Base-by-base conservation (phyloP, 2,329 filamentous ascomycete species). In the Exophiala oligosperma region DNA sequence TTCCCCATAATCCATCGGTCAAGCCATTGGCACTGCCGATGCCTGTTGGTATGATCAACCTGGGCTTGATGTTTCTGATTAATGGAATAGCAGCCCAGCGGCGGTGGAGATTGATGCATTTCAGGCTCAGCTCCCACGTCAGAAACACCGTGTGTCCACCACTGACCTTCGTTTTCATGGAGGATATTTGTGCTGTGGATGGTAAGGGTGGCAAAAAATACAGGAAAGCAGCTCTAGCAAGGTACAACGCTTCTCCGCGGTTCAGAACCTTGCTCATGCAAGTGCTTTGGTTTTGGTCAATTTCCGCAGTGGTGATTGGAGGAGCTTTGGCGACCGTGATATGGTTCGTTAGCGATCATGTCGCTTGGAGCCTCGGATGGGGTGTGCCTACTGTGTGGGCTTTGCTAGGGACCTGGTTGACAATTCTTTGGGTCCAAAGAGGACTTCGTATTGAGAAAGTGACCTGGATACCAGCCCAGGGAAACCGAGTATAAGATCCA, bases 181-280 rank as follows among this genome's bases (percentile, higher is more conserved):
- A 89, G 70, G 86, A 89, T 65, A 79, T 87, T 17, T 80, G 87
- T 14, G 85, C 83, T 4, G 86, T 88, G 32, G 86, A 89, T 67
- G 85, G 84, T 11, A 81, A 79, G 2, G 85, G 83, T 7, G 82
- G 81, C 0, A 76, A 79, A 56, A 76, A 72, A 2, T 84, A 80
- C 61, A 74, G 82, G 46, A 72, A 76, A 60, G 77, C 77, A 0
- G 68, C 84, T 11, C 71, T 78, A 47, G 76, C 73, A 37, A 74
- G 82, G 60, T 84, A 84, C 63, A 72, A 80, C 17, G 78, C 77
- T 3, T 84, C 81, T 54, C 76, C 76, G 55, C 74, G 76, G 54
- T 85, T 85, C 64, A 74, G 82, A 41, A 73, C 73, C 21, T 78
- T 84, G 75, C 73, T 84, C 5, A 76, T 77, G 52, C 74, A 78